A percentile compares a stretch with the other conserved stretches of the same genome.
These are phyloP conservation scores for Rubia balearica DNA, from an alignment of 305 asterid genomes.

Conservation along the genomic window DNA sequence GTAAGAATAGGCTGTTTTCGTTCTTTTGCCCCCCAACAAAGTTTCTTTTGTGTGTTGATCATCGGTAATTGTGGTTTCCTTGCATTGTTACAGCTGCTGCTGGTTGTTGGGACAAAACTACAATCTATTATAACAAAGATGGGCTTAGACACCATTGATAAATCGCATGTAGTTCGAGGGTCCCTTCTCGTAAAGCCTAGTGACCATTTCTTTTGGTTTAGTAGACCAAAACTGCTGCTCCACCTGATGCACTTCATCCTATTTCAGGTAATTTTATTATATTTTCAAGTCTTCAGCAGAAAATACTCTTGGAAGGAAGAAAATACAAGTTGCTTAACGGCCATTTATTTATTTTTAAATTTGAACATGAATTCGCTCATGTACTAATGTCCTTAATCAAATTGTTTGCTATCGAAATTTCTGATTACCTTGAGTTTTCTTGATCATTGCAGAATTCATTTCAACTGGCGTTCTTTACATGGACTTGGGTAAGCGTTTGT, in stretches of 20 bases:
- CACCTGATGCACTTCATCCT: conserved; percentile 68
- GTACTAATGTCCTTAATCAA: neutral
- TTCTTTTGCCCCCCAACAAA: neutral
- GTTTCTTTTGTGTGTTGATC: neutral
- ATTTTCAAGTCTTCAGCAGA: neutral
- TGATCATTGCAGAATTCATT: conserved; percentile 56
- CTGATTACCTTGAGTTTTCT: neutral
- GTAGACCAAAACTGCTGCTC: conserved; percentile 50
- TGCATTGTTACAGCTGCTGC: conserved; percentile 37
- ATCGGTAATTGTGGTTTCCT: neutral
- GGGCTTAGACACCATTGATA: conserved; percentile 55
- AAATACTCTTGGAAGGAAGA: neutral
- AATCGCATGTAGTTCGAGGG: conserved; percentile 50
- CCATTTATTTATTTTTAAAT: too few relatives aligned
- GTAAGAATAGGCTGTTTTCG: conserved; percentile 27
- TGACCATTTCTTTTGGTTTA: conserved; percentile 68
- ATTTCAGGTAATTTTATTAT: conserved; percentile 45
- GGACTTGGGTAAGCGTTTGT: conserved; percentile 58
- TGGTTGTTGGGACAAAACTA: conserved; percentile 64
- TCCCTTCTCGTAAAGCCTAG: conserved; percentile 52
- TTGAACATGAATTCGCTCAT: neutral
- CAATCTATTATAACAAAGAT: conserved; percentile 64
- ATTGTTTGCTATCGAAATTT: neutral
- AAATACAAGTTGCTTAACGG: neutral
- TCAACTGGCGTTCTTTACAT: conserved; percentile 68